Base-by-base conservation (phyloP, 768 basidiomycete genomes). In the Tylopilus cervinicoccineus region DNA sequence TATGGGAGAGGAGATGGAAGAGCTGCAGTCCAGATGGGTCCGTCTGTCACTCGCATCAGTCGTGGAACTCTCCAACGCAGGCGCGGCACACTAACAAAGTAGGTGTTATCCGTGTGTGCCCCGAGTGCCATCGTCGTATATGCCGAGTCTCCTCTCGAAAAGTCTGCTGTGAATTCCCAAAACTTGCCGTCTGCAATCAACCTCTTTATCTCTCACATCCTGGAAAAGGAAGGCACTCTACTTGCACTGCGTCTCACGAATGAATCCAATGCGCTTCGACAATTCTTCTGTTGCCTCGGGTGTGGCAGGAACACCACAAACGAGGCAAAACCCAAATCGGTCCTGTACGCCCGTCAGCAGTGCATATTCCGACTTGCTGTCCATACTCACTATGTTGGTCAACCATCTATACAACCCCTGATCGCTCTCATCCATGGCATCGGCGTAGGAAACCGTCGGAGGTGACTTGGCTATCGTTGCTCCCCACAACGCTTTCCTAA, bases 21-120 rank as follows among this genome's bases (percentile, higher is more conserved):
- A 96, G 73, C 59, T 99, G 96, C 12, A 98, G 72, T n/a, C 95
- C 94, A 48, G 87, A 88, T 4, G 95, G 94, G 65, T 97, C 91
- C 22, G 88, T 94, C 88, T 92, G 42, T 43, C 38, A 49, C 14
- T 28, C 36, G 40, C 38, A 54, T 61, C 44, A 59, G 60, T 43
- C 43, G 44, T 33, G 20, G 23, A 27, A 32, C 31, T 33, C 48
- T 20, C 23, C 40, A 20, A 45, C 17, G 43, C 10, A 13, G 37
- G 34, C 17, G 22, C 32, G 37, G 34, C 17, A 24, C 32, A 60
- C 60, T 54, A 39, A 67, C 65, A 44, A 67, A 67, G 53, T 86
- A 87, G 10, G 83, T 83, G 36, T 76, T 83, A 53, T 87, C 84
- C 1, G 84, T 86, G 63, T 99, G 95, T 0, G 91, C 93, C 4